Conservation (phyloP, 768 basidiomycete genomes). For the Amanita jacksonii region DNA sequence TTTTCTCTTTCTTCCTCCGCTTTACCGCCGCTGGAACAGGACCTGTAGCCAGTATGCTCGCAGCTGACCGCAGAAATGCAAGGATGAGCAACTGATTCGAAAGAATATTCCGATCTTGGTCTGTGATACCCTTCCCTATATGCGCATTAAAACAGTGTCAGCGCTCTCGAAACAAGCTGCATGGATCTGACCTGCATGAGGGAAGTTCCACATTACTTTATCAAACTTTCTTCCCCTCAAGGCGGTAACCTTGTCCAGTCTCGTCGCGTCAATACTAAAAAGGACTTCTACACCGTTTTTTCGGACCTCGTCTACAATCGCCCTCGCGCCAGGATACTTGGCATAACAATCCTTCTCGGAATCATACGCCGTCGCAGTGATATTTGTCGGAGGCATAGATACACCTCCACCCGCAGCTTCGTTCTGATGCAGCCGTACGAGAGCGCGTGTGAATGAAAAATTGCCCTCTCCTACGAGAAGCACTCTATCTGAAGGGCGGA, state of each 20-base stretch:
- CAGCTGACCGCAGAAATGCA: constrained; percentile 69
- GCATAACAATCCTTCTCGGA: constrained; percentile 60
- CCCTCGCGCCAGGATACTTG: constrained; percentile 73
- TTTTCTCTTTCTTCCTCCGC: constrained; percentile 40
- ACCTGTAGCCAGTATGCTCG: constrained; percentile 50
- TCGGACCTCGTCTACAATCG: constrained; percentile 45
- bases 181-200: constrained; percentile 70
- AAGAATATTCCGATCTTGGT: constrained; percentile 88
- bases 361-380: constrained; percentile 86
- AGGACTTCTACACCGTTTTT: constrained; percentile 58
- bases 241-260: constrained; percentile 45
- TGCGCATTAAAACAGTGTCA: neutral
- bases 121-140: constrained; percentile 79
- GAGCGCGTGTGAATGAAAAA: constrained; percentile 82
- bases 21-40: constrained; percentile 33
- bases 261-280: constrained; percentile 82
- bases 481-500: constrained; percentile 53
- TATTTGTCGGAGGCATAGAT: constrained; percentile 49
- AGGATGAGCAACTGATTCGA: constrained; percentile 82
- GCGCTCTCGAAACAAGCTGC: neutral
- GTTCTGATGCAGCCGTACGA: constrained; percentile 31
- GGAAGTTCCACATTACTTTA: constrained; percentile 90
- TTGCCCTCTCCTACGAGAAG: constrained; percentile 90
- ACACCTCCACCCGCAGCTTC: constrained; percentile 35
- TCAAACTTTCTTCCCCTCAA: constrained; percentile 65